phyloP scores from a whole-genome alignment of 1,284 basidiomycete genomes.

The Laetiporus sulphureus region DNA sequence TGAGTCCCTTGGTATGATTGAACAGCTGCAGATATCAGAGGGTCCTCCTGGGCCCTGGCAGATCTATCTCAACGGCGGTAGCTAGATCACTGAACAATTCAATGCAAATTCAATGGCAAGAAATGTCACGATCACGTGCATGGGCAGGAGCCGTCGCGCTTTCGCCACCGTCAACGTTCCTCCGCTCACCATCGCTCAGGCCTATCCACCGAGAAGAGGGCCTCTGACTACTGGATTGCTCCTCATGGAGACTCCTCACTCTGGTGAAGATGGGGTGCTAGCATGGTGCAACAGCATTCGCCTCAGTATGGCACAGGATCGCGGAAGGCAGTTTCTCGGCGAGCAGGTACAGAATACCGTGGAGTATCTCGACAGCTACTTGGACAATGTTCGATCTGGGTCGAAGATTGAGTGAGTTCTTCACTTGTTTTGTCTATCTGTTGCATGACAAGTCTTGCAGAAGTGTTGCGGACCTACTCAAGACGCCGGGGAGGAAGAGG shows the following conservation, averaged over 20 bases:
- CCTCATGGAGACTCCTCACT: constrained; percentile 21
- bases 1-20: too few relatives aligned
- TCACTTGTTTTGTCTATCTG: neutral
- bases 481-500: constrained; percentile 72
- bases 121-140: too few relatives aligned
- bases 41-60: too few relatives aligned
- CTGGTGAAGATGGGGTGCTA: constrained; percentile 27
- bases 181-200: too few relatives aligned
- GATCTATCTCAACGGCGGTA: too few relatives aligned
- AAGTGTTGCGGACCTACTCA: constrained; percentile 71
- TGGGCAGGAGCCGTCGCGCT: too few relatives aligned
- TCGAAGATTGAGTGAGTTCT: constrained; percentile 53
- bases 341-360: constrained; percentile 71
- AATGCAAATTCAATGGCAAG: too few relatives aligned
- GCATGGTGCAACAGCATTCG: constrained; percentile 65
- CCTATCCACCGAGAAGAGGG: too few relatives aligned
- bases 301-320: constrained; percentile 62
- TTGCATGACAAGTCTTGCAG: constrained; percentile 30
- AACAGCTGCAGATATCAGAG: too few relatives aligned
- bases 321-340: constrained; percentile 59
- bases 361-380: constrained; percentile 70
- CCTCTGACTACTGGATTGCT: too few relatives aligned
- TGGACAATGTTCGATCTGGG: constrained; percentile 62
- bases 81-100: too few relatives aligned
- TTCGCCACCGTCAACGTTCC: too few relatives aligned